A percentile compares a stretch with the other conserved stretches of the same genome.
Evolutionary conservation across 2,329 filamentous ascomycete genomes (phyloP).

Genomic region (Diplodia seriata): DNA sequence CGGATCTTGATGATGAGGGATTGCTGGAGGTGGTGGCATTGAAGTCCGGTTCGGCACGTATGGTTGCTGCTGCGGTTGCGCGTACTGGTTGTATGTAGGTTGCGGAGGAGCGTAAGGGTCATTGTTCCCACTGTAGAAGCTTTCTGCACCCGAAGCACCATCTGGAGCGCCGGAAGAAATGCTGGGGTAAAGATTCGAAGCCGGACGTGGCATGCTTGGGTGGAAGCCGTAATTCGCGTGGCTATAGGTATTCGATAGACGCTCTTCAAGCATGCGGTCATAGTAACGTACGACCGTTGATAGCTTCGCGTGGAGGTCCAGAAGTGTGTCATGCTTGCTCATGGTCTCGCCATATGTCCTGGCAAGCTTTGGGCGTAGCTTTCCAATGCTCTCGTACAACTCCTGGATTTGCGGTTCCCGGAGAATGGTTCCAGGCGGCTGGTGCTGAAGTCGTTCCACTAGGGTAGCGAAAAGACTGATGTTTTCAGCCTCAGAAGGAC

Average conservation of each 20-base stretch:
- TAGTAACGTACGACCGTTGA: slow-evolving; percentile 97
- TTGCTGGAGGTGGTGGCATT: slow-evolving; percentile 39
- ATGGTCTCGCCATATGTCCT: slow-evolving; percentile 98
- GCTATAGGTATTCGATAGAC: slow-evolving; percentile 88
- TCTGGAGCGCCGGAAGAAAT: slow-evolving; percentile 53
- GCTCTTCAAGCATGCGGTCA: slow-evolving; percentile 96
- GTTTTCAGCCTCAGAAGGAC: slow-evolving; percentile 92
- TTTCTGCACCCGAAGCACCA: slow-evolving; percentile 69
- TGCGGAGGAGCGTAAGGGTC: slow-evolving; percentile 59
- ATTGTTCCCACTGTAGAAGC: slow-evolving; percentile 76
- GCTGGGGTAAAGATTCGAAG: slow-evolving; percentile 73
- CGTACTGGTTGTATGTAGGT: slow-evolving; percentile 59
- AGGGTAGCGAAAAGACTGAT: slow-evolving; percentile 95
- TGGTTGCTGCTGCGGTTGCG: slow-evolving; percentile 53
- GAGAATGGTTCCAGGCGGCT: slow-evolving; percentile 94
- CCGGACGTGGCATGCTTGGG: slow-evolving; percentile 43
- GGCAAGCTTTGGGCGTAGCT: slow-evolving; percentile 88
- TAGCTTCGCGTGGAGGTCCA: slow-evolving; percentile 93
- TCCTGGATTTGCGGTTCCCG: slow-evolving; percentile 97
- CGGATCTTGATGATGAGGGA: slow-evolving; percentile 39
- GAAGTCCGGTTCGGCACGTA: slow-evolving; percentile 47
- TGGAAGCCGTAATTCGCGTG: slow-evolving; percentile 59
- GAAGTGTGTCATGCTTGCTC: slow-evolving; percentile 97
- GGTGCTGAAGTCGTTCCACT: slow-evolving; percentile 92
- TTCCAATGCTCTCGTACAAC: slow-evolving; percentile 95